Evolutionary conservation across 306 rosid species (phyloP), one percentile per base, ranked within the genome.

Genomic region (Alnus glutinosa): DNA sequence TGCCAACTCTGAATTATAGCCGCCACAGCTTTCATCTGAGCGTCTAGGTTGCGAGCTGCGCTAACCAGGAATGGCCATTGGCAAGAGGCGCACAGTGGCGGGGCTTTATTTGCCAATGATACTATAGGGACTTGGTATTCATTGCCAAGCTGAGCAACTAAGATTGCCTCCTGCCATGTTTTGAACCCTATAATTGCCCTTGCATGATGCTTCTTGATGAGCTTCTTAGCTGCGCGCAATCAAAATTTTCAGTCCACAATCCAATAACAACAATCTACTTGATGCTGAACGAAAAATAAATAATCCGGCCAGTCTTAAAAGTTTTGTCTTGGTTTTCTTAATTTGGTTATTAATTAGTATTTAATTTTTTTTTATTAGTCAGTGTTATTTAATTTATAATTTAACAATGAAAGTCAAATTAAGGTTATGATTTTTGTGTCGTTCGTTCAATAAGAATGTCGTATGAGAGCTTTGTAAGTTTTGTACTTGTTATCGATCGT

Each of bases 1-100:
- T 70, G 44, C 84, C 80, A 75, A 58, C 36, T 75, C 4, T 18
- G 42, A 63, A 76, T 70, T 59, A 76, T 70, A 46, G 80, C 77
- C n/a, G 74, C 80, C n/a, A 81, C 59, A 7, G 42, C 80, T 58
- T 81, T 59, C 74, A 81, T 81, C 36, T 76, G 64, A 37, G 51
- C 15, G 1, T 57, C 58, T 28, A 70, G 73, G 23, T 28, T 70
- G 52, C 73, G 71, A 57, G 77, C 75, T 0, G 73, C 80, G 30
- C 51, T 71, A 46, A 76, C 72, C 7, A 76, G 75, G 68, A 75
- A 81, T 6, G 76, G 54, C 75, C 73, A 37, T 14, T 57, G 77
- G 14, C 28, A 2, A 9, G 52, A 44, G 23, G 66, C 50, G 68
- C 73, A 68, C 9, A 7, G 37, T 48, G 80, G 28, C 28, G 28